A percentile compares a stretch with the other conserved stretches of the same genome.
Evolutionary conservation across 768 basidiomycete genomes (phyloP).

Genomic region (Tulasnella sp.): DNA sequence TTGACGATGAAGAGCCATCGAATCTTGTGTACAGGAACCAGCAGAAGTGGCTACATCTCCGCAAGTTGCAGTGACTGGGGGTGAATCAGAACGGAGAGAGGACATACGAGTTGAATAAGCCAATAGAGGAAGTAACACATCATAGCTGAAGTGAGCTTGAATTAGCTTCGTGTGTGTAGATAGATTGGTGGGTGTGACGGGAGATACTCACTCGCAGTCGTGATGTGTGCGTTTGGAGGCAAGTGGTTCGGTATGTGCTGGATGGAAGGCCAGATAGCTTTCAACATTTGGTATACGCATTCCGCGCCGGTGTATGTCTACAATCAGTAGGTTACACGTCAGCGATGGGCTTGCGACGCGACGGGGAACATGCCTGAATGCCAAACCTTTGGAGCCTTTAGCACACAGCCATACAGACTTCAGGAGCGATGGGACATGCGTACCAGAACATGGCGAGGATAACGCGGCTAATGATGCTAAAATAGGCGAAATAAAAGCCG

Average conservation of each 20-base stretch:
- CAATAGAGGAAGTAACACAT: slow-evolving; percentile 69
- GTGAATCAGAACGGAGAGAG: neutral
- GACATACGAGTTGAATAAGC: slow-evolving; percentile 45
- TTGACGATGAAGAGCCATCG: slow-evolving; percentile 65
- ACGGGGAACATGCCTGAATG: slow-evolving; percentile 34
- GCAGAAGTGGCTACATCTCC: slow-evolving; percentile 41
- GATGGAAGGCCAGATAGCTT: slow-evolving; percentile 70
- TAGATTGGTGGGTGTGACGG: neutral
- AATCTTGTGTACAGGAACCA: slow-evolving; percentile 66
- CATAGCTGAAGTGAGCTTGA: slow-evolving; percentile 34
- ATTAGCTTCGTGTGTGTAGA: neutral
- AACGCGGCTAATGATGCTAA: slow-evolving; percentile 64
- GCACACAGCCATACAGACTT: neutral
- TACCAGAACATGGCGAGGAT: slow-evolving; percentile 69
- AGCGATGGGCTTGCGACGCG: neutral
- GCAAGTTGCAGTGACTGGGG: neutral
- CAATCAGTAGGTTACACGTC: too few relatives aligned
- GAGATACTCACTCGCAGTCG: slow-evolving; percentile 34
- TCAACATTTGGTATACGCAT: slow-evolving; percentile 61
- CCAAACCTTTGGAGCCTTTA: slow-evolving; percentile 32
- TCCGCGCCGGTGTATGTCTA: slow-evolving; percentile 17
- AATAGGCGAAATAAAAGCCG: slow-evolving; percentile 84
- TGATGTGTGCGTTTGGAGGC: slow-evolving; percentile 45
- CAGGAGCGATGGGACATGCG: slow-evolving; percentile 16
- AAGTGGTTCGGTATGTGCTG: slow-evolving; percentile 53